Conservation (phyloP, 2,329 filamentous ascomycete species). For the Blastomyces percursus region DNA sequence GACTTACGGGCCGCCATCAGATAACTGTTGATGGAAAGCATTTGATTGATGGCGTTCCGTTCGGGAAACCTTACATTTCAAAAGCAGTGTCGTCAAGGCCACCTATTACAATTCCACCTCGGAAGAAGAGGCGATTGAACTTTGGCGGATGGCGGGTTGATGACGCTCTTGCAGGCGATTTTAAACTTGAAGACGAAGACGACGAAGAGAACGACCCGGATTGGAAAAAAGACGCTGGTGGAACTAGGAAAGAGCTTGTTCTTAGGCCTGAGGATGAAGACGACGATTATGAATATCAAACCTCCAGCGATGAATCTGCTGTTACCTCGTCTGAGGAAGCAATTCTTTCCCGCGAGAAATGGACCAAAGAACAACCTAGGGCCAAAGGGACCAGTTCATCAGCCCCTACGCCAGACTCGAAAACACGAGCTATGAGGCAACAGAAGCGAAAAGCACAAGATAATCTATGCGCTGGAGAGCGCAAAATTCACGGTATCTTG, state of each 20-base stretch:
- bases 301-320: slow-evolving; percentile 34
- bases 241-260: slow-evolving; percentile 16
- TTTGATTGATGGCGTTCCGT: slow-evolving; percentile 74
- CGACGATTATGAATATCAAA: slow-evolving; percentile 26
- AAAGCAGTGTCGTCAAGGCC: slow-evolving; percentile 50
- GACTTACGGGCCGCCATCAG: slow-evolving; percentile 66
- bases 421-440: not conserved
- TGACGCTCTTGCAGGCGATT: slow-evolving; percentile 19
- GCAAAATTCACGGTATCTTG: not conserved
- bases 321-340: slow-evolving; percentile 35
- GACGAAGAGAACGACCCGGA: slow-evolving; percentile 23
- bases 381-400: not conserved
- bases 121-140: slow-evolving; percentile 56
- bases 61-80: slow-evolving; percentile 61
- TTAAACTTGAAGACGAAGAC: slow-evolving; percentile 18
- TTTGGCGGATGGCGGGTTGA: slow-evolving; percentile 22
- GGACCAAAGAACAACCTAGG: slow-evolving; percentile 9
- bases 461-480: not conserved
- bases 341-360: slow-evolving; percentile 8
- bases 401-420: slow-evolving; percentile 11
- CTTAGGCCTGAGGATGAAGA: slow-evolving; percentile 19
- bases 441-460: not conserved
- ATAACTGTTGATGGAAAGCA: slow-evolving; percentile 69
- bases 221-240: not conserved
- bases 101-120: slow-evolving; percentile 57